Evolutionary conservation across 257 asterid species (phyloP), one percentile per base, ranked within the genome.

Genomic region (Orobanche coerulescens): DNA sequence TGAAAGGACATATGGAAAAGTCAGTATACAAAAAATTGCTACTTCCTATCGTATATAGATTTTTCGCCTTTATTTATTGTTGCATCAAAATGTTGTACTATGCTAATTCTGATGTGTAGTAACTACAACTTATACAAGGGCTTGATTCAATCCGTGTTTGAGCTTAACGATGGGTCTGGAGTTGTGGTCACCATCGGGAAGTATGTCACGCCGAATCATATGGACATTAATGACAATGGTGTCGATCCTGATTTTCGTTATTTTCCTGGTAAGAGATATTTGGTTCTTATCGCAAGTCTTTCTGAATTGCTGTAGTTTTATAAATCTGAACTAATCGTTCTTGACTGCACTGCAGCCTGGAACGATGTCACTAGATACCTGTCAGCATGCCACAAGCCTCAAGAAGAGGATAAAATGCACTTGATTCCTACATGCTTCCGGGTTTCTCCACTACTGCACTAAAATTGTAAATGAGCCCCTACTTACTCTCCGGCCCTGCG

Each of bases 1-100:
- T 57, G 97, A 93, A 44, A 84, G 84, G 84, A 93, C 98, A 18
- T 93, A 82, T 49, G 98, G 98, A 64, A 93, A 93, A 95, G 98
- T 88, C 59, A 59, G 56, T 48, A 70, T 36, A 34, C 61, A 62
- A 73, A 46, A n/a, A n/a, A 14, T 22, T 65, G 43, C n/a, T 30
- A 7, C 31, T 62, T 10, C 25, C 22, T 47, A 20, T 44, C 13
- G 7, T 22, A 33, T 47, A 47, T 47, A 10, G 5, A 14, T 20
- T 3, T 19, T 2, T 47, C n/a, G 25, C 3, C 7, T 28, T 18
- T 18, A 9, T 8, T n/a, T 18, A 47, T 20, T 2, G 7, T 47
- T 47, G 5, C 14, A 5, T 40, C 3, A 13, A 12, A n/a, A n/a
- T 12, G n/a, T 7, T 30, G 3, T 30, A 30, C 36, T 30, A 2